A percentile compares a stretch with the other conserved stretches of the same genome.
phyloP scores from a whole-genome alignment of 108 stramenopile species.

The Pseudonitzschia multiseries region DNA sequence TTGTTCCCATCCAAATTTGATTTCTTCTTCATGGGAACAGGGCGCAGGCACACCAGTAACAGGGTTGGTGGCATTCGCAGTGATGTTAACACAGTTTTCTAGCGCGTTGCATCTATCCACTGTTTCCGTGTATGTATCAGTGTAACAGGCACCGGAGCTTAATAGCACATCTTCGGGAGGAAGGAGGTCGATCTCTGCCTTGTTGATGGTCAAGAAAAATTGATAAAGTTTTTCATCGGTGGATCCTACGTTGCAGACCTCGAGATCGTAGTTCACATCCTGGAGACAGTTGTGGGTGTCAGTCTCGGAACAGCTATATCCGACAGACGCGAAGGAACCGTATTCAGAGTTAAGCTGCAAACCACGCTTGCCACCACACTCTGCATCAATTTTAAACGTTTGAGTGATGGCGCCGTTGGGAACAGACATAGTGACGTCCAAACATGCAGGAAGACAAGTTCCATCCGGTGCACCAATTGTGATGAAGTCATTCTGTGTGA shows the following conservation, averaged over 20 bases:
- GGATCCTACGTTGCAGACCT: slow-evolving; percentile 33
- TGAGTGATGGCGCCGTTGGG: slow-evolving; percentile 2
- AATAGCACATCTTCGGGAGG: slow-evolving; percentile 11
- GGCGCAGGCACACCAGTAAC: not conserved
- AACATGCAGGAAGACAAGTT: slow-evolving; percentile 16
- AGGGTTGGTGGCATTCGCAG: slow-evolving; percentile 25
- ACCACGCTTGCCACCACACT: slow-evolving; percentile 3
- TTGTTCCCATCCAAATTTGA: slow-evolving; percentile 18
- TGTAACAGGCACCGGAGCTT: slow-evolving; percentile 19
- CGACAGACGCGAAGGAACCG: slow-evolving; percentile 20
- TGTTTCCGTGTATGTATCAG: not conserved
- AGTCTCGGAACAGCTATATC: slow-evolving; percentile 25
- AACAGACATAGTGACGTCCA: slow-evolving; percentile 9
- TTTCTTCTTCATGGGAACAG: slow-evolving; percentile 19
- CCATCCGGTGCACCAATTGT: slow-evolving; percentile 9
- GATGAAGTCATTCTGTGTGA: slow-evolving; percentile 6
- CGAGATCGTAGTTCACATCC: slow-evolving; percentile 23
- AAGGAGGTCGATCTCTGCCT: slow-evolving; percentile 8
- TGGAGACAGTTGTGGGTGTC: slow-evolving; percentile 29
- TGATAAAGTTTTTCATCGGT: slow-evolving; percentile 14
- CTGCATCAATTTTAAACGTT: slow-evolving; percentile 23
- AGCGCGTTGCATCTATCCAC: slow-evolving; percentile 21
- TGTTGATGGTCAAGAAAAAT: slow-evolving; percentile 19
- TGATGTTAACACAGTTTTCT: slow-evolving; percentile 17
- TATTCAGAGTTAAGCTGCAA: slow-evolving; percentile 20